These are phyloP conservation scores for Picochlorum sp. DNA, from an alignment of 139 green algal species.

Conservation along the genomic window DNA sequence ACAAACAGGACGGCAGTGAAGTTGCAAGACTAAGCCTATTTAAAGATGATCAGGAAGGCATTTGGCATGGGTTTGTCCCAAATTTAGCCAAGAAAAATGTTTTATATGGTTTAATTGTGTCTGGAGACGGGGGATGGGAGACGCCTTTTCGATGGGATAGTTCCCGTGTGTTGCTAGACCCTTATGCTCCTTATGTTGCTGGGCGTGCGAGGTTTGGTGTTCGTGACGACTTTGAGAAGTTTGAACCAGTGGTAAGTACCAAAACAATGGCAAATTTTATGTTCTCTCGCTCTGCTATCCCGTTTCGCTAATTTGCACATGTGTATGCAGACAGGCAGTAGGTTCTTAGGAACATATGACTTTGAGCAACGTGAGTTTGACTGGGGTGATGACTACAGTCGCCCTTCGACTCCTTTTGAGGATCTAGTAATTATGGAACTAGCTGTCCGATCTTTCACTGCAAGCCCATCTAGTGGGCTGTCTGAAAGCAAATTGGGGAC, in stretches of 20 bases:
- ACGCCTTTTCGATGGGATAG: slow-evolving; percentile 59
- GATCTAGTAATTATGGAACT: slow-evolving; percentile 83
- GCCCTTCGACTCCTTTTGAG: slow-evolving; percentile 29
- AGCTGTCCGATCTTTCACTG: slow-evolving; percentile 72
- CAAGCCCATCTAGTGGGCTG: slow-evolving; percentile 39
- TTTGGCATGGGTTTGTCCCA: slow-evolving; percentile 64
- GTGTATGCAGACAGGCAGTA: slow-evolving; percentile 33
- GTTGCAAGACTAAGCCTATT: not conserved
- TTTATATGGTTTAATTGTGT: slow-evolving; percentile 63
- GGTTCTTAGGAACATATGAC: slow-evolving; percentile 75
- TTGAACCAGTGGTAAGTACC: slow-evolving; percentile 17
- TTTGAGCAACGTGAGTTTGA: slow-evolving; percentile 64
- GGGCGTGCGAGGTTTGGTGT: slow-evolving; percentile 53
- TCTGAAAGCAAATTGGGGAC: slow-evolving; percentile 42
- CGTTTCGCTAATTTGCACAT: not conserved
- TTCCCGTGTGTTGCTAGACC: slow-evolving; percentile 63
- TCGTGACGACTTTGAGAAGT: slow-evolving; percentile 69
- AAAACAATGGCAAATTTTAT: not conserved
- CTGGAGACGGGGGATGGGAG: slow-evolving; percentile 67
- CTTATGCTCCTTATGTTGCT: slow-evolving; percentile 65
- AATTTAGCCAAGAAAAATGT: slow-evolving; percentile 47
- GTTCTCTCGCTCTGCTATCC: not conserved
- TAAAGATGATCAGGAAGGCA: not conserved
- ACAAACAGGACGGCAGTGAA: not conserved
- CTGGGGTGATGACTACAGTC: slow-evolving; percentile 56